Percentiles rank a stretch among this genome's conserved stretches.
These are phyloP conservation scores for Cutaneotrichosporon sp. DNA, from an alignment of 1,284 basidiomycete genomes.

Conservation along the genomic window DNA sequence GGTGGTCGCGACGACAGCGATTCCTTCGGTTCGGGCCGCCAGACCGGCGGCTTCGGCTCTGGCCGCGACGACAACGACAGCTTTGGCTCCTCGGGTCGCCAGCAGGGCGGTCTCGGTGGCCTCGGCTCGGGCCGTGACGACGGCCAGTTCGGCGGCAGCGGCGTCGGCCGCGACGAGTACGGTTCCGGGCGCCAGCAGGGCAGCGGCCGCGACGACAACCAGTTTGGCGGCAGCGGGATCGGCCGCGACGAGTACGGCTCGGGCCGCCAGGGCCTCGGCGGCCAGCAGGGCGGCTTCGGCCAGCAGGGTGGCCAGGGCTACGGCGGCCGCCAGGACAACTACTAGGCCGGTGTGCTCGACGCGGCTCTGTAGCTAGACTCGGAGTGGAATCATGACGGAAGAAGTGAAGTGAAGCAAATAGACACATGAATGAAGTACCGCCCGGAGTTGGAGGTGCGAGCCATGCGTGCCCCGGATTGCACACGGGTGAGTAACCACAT, in stretches of 20 bases:
- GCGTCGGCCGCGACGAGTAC: too few relatives aligned
- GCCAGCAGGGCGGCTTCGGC: slow-evolving; percentile 1
- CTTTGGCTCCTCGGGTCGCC: too few relatives aligned
- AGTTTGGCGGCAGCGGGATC: not conserved
- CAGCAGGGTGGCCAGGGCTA: not conserved
- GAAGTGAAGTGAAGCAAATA: not conserved
- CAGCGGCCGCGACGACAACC: slow-evolving; percentile 7
- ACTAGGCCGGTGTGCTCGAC: too few relatives aligned
- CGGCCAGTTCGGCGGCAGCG: slow-evolving; percentile 15
- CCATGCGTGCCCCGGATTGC: too few relatives aligned
- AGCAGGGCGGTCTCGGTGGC: too few relatives aligned
- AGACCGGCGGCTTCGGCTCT: slow-evolving; percentile 5
- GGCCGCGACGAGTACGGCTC: slow-evolving; percentile 13
- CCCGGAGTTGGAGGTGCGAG: too few relatives aligned
- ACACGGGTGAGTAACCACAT: too few relatives aligned
- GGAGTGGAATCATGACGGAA: not conserved
- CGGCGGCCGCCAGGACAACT: slow-evolving; percentile 7
- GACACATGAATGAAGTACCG: not conserved
- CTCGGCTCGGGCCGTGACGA: slow-evolving; percentile 6
- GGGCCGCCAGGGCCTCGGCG: not conserved
- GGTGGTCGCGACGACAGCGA: slow-evolving; percentile 9
- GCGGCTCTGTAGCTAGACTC: too few relatives aligned
- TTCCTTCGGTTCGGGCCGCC: slow-evolving; percentile 10
- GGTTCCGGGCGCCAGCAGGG: slow-evolving; percentile 4
- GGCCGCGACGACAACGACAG: slow-evolving; percentile 4